Evolutionary conservation across 176 grass and related monocot species (phyloP).

Genomic region (Lolium multiflorum): DNA sequence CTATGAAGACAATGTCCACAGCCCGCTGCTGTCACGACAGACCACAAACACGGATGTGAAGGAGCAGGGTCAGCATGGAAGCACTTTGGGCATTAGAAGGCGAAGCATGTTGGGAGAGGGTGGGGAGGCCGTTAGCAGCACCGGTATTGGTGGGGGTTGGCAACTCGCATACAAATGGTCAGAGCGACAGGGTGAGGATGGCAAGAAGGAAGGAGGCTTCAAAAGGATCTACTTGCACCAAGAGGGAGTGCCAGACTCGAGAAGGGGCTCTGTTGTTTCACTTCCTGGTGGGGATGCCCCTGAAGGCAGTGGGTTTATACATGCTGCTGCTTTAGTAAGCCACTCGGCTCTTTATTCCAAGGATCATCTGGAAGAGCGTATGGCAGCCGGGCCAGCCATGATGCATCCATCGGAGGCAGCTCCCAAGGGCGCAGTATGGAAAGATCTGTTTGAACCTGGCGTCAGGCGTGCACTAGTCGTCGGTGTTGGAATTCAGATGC

Average conservation of each 20-base stretch:
- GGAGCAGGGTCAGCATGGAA: conserved; percentile 61
- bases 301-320: conserved; percentile 64
- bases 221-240: conserved; percentile 91
- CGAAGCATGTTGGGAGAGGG: conserved; percentile 61
- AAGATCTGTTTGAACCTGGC: conserved; percentile 78
- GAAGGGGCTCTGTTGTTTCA: conserved; percentile 70
- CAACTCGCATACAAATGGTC: conserved; percentile 92
- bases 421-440: conserved; percentile 66
- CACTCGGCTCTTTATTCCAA: conserved; percentile 79
- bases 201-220: conserved; percentile 83
- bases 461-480: conserved; percentile 77
- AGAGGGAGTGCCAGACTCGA: conserved; percentile 67
- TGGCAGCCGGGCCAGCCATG: conserved; percentile 68
- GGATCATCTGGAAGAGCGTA: conserved; percentile 58
- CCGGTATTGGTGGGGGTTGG: conserved; percentile 90
- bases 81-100: conserved; percentile 62
- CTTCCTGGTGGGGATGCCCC: conserved; percentile 61
- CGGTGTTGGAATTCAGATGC: conserved; percentile 82
- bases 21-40: conserved; percentile 74
- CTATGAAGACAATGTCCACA: conserved; percentile 75
- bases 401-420: conserved; percentile 66
- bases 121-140: conserved; percentile 76
- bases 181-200: conserved; percentile 71
- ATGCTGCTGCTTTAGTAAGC: conserved; percentile 86
- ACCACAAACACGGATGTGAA: conserved; percentile 73